phyloP scores from a whole-genome alignment of 2,329 filamentous ascomycete genomes.

The Fusarium fujikuroi region DNA sequence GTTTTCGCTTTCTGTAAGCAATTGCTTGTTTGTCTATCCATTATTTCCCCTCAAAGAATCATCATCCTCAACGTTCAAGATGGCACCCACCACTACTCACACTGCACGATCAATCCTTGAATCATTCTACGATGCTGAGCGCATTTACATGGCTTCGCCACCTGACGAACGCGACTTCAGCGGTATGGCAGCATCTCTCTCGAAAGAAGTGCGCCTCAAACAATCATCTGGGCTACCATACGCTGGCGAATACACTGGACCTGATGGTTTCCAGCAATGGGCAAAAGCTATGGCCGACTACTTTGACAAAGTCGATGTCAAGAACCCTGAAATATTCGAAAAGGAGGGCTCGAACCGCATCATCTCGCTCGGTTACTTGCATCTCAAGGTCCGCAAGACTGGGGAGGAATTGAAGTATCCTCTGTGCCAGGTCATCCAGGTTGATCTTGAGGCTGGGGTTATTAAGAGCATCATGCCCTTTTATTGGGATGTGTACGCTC shows the following conservation, averaged over 20 bases:
- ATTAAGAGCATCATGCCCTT: conserved; percentile 48
- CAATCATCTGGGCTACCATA: conserved; percentile 51
- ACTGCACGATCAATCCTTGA: conserved; percentile 46
- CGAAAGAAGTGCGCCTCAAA: conserved; percentile 41
- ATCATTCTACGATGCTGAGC: conserved; percentile 50
- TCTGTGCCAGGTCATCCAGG: conserved; percentile 46
- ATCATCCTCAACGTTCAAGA: neutral
- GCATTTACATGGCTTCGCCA: conserved; percentile 47
- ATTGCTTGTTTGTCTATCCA: neutral
- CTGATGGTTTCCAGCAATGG: conserved; percentile 48
- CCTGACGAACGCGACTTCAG: conserved; percentile 46
- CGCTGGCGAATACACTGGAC: conserved; percentile 46
- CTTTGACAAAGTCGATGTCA: conserved; percentile 46
- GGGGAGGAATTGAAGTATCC: conserved; percentile 46
- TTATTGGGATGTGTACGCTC: conserved; percentile 50
- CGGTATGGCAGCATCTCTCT: conserved; percentile 44
- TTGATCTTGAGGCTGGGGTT: conserved; percentile 48
- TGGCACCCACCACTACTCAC: conserved; percentile 6
- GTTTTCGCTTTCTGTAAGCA: neutral
- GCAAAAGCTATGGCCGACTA: conserved; percentile 43
- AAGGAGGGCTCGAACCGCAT: conserved; percentile 42
- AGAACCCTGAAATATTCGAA: conserved; percentile 48
- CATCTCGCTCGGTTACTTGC: conserved; percentile 42
- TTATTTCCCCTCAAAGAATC: neutral
- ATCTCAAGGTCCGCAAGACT: conserved; percentile 46